phyloP scores from a whole-genome alignment of 129 eudicot genomes.

The Silybum marianum region DNA sequence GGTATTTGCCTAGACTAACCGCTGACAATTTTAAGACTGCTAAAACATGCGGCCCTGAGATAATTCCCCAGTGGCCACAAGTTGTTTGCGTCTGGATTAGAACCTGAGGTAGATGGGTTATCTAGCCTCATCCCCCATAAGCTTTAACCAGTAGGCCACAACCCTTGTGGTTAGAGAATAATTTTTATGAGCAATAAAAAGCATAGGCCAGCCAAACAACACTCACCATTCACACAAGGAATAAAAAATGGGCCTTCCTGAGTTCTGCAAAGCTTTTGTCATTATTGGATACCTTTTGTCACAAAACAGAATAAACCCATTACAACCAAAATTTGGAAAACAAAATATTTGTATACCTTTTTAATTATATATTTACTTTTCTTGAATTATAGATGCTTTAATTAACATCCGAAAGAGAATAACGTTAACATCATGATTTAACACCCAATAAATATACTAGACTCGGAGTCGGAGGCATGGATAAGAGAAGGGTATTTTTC shows the following conservation, averaged over 20 bases:
- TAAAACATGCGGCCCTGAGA: no score
- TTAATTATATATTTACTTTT: neutral
- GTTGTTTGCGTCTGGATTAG: no score
- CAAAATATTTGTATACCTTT: neutral
- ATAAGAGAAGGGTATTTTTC: neutral
- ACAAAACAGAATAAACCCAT: constrained; percentile 14
- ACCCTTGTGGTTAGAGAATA: no score
- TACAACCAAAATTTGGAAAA: neutral
- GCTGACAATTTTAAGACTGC: no score
- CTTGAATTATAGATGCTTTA: neutral
- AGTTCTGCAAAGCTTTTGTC: constrained; percentile 72
- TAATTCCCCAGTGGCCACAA: no score
- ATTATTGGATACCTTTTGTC: constrained; percentile 72
- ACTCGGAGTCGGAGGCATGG: no score
- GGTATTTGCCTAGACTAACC: no score
- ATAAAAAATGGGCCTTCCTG: constrained; percentile 79
- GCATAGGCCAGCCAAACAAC: neutral
- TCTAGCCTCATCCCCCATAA: no score
- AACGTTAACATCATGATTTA: no score
- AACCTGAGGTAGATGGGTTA: no score
- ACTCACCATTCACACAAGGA: constrained; percentile 94
- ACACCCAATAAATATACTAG: no score
- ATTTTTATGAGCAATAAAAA: neutral
- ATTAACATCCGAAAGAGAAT: neutral
- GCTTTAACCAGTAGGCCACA: no score